Evolutionary conservation across 164 flowering plant species (phyloP).

Genomic region (Sedum album): DNA sequence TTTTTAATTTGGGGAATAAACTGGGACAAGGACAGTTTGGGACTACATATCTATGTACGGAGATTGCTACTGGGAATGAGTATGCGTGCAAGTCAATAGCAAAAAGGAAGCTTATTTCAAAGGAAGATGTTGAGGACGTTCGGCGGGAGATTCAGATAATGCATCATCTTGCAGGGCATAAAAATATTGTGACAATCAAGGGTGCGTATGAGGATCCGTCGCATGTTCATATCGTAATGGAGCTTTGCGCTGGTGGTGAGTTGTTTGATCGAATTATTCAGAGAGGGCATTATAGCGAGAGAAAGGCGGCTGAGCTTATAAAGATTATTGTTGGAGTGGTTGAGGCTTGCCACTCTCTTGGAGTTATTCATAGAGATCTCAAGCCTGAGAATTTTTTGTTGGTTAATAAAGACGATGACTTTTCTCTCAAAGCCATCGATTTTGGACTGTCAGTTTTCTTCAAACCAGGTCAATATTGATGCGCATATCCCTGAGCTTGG

Average conservation of each 20-base stretch:
- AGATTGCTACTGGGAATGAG: conserved; percentile 48
- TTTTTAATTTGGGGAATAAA: conserved; percentile 72
- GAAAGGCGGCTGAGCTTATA: conserved; percentile 83
- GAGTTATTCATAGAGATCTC: conserved; percentile 87
- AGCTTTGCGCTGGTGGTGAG: conserved; percentile 76
- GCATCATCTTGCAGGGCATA: conserved; percentile 90
- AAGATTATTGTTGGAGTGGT: conserved; percentile 83
- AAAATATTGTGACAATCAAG: conserved; percentile 68
- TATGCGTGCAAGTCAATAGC: conserved; percentile 85
- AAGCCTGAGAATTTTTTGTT: conserved; percentile 85
- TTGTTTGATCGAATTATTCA: conserved; percentile 83
- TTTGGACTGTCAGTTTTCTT: conserved; percentile 92
- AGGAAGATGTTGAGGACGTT: conserved; percentile 84
- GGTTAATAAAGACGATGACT: conserved; percentile 82
- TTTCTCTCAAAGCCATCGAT: conserved; percentile 88
- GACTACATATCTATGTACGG: conserved; percentile 69
- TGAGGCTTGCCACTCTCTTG: conserved; percentile 86
- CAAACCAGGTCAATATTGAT: conserved; percentile 56
- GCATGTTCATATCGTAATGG: conserved; percentile 86
- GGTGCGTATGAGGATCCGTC: conserved; percentile 77
- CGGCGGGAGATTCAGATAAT: conserved; percentile 90
- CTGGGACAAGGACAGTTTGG: conserved; percentile 96
- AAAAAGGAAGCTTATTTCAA: conserved; percentile 78
- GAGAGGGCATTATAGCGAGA: conserved; percentile 79
- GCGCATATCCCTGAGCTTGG: not conserved